Conservation (phyloP, 331 rosid genomes). For the Stylosanthes scabra region DNA sequence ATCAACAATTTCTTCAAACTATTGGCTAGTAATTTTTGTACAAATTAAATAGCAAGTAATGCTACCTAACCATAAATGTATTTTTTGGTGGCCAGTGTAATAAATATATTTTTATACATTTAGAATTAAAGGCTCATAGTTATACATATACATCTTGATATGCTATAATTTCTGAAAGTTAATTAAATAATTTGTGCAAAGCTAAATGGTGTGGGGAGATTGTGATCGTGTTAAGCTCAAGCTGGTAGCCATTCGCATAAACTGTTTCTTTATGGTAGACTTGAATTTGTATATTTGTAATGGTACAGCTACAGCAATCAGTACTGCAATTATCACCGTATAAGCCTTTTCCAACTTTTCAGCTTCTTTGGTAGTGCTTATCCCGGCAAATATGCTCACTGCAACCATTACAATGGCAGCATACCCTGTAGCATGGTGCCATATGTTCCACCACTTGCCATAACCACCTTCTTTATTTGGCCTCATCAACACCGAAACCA, state of each 20-base stretch:
- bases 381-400: constrained; percentile 41
- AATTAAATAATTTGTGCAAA: neutral
- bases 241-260: constrained; percentile 31
- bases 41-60: neutral
- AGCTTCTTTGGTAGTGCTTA: constrained; percentile 28
- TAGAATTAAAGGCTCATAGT: too few species aligned
- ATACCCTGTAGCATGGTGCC: constrained; percentile 49
- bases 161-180: neutral
- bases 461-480: constrained; percentile 34
- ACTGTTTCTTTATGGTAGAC: neutral
- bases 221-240: neutral
- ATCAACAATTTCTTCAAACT: too few species aligned
- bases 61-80: too few species aligned
- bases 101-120: too few species aligned
- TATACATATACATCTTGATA: too few species aligned
- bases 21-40: neutral
- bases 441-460: constrained; percentile 44
- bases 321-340: constrained; percentile 38
- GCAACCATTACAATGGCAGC: constrained; percentile 36
- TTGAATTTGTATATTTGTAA: constrained; percentile 43
- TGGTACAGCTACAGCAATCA: constrained; percentile 32
- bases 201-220: neutral
- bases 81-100: too few species aligned
- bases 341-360: constrained; percentile 46
- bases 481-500: constrained; percentile 44